phyloP scores from a whole-genome alignment of 768 basidiomycete species.

The Sarcomyxa edulis region DNA sequence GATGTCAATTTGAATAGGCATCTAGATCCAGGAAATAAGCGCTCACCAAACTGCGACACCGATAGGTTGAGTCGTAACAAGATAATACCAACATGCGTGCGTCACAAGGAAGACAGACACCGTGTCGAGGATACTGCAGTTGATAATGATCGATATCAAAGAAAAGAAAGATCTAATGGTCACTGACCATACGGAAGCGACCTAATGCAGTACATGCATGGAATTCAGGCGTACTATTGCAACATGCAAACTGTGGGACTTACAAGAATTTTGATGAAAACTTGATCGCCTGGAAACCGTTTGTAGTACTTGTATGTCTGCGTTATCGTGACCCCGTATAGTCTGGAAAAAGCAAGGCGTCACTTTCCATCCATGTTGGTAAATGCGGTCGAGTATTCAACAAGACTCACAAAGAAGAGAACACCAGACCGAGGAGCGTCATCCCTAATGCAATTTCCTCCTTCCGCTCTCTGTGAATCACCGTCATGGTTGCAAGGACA shows the following conservation, averaged over 20 bases:
- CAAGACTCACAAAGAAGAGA: conserved; percentile 24
- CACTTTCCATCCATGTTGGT: background rate
- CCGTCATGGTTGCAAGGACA: no score
- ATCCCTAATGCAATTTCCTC: conserved; percentile 25
- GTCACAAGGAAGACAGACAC: conserved; percentile 22
- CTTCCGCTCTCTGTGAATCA: conserved; percentile 13
- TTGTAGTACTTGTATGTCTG: conserved; percentile 28
- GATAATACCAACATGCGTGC: conserved; percentile 28
- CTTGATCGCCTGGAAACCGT: conserved; percentile 22
- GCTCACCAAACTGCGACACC: conserved; percentile 22
- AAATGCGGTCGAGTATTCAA: no score
- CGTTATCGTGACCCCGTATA: conserved; percentile 26
- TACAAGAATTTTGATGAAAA: conserved; percentile 21
- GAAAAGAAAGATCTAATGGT: background rate
- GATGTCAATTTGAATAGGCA: background rate
- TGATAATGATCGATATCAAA: background rate
- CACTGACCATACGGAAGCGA: conserved; percentile 19
- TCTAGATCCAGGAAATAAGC: background rate
- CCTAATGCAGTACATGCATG: no score
- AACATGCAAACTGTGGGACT: conserved; percentile 2
- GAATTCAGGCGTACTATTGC: background rate
- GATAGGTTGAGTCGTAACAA: conserved; percentile 18
- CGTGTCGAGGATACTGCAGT: conserved; percentile 20
- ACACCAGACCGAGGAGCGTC: conserved; percentile 26
- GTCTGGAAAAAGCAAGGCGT: conserved; percentile 9